Conservation (phyloP, 2,329 filamentous ascomycete species). For the Blastomyces parvus region DNA sequence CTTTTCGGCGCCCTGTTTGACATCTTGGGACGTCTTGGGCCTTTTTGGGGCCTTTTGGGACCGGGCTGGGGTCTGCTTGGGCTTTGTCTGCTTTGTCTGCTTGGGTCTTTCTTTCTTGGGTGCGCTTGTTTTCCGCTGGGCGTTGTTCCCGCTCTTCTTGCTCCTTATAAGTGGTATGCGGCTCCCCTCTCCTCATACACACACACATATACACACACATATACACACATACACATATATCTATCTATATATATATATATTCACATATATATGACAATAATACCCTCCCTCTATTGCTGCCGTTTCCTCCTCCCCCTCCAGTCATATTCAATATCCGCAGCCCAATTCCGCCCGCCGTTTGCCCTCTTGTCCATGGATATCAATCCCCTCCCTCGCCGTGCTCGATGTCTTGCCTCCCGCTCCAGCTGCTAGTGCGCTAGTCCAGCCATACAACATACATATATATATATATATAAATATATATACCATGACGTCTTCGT, state of each 20-base stretch:
- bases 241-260: not conserved
- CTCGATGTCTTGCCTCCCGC: not conserved
- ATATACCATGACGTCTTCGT: not conserved
- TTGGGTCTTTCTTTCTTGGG: no score
- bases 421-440: not conserved
- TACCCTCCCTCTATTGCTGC: no score
- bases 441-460: no score
- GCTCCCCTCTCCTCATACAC: no score
- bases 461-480: no score
- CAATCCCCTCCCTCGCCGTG: not conserved
- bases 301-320: not conserved
- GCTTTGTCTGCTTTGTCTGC: no score
- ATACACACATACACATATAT: not conserved
- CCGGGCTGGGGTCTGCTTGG: no score
- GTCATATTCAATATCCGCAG: not conserved
- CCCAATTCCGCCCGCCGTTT: not conserved
- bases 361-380: not conserved
- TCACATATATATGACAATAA: not conserved
- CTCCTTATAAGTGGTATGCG: no score
- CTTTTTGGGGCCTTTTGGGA: no score
- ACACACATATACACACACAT: no score
- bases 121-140: slow-evolving; percentile 14
- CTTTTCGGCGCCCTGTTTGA: slow-evolving; percentile 10
- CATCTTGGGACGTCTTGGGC: not conserved
- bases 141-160: slow-evolving; percentile 13